A percentile compares a stretch with the other conserved stretches of the same genome.
phyloP scores from a whole-genome alignment of 1,284 basidiomycete genomes.

The Moesziomyces antarcticus region DNA sequence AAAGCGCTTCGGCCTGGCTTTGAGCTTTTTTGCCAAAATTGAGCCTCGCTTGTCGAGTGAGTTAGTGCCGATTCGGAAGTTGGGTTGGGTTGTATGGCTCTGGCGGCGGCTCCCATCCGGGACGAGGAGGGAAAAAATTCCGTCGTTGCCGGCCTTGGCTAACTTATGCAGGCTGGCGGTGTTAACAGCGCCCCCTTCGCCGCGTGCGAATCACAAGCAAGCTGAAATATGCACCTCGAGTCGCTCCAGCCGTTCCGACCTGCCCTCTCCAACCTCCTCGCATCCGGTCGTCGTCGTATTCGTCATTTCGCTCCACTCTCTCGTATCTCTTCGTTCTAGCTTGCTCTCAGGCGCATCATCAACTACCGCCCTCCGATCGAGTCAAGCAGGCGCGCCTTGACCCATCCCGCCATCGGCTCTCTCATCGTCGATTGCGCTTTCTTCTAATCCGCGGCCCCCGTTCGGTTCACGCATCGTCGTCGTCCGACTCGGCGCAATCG shows the following conservation, averaged over 20 bases:
- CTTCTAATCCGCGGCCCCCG: not conserved
- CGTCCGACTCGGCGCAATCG: not conserved
- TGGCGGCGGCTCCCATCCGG: not conserved
- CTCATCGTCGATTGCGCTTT: slow-evolving; percentile 1
- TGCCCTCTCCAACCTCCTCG: slow-evolving; percentile 6
- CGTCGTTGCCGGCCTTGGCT: not conserved
- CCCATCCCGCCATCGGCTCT: not conserved
- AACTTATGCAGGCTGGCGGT: not conserved
- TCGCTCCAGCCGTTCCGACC: slow-evolving; percentile 30
- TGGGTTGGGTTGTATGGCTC: not conserved
- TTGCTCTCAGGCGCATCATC: not conserved
- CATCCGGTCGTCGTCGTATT: slow-evolving; percentile 11
- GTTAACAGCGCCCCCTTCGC: not conserved
- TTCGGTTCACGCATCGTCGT: not conserved
- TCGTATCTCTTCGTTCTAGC: slow-evolving; percentile 1
- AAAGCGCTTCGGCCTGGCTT: not conserved
- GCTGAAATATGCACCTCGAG: slow-evolving; percentile 4
- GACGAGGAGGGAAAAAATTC: not conserved
- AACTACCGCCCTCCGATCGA: not conserved
- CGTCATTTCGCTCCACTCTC: slow-evolving; percentile 32
- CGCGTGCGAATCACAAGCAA: slow-evolving; percentile 1
- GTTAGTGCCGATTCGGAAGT: not conserved
- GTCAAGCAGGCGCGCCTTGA: not conserved
- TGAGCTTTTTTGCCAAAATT: not conserved
- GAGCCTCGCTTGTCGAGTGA: not conserved